Base-by-base conservation (phyloP, 192 early-diverging fungal genomes). In the Coemansia sp. region DNA sequence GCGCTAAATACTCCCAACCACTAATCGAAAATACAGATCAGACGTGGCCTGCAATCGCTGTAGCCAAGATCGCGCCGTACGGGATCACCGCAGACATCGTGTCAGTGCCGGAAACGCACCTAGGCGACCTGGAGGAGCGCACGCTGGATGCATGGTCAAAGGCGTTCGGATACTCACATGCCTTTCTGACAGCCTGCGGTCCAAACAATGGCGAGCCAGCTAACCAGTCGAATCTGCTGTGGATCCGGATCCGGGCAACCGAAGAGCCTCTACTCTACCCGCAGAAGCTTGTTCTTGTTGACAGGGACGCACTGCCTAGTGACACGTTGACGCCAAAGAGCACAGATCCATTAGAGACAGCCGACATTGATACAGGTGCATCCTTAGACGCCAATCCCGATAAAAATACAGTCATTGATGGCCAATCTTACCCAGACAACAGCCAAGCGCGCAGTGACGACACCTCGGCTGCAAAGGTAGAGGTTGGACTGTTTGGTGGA, bases 181-280 rank as follows among this genome's bases (percentile, higher is more conserved):
- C 16, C 8, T 61, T 69, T 31, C 56, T 69, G 20, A 32, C 34
- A 7, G 62, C 11, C 2, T 45, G 0, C 1, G 25, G 6, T 10
- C 4, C 28, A 20, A 5, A 18, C 22, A 30, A 18, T 25, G 16
- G 5, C 1, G n/a, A 33, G 10, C 8, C 16, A 36, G 33, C 30
- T 14, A 33, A 49, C 33, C 0, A 10, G 10, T 80, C 78, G 4
- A 56, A 36, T 3, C 50, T 81, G 14, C 63, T 72, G 14, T 81
- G 73, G 73, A 71, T 81, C 28, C 57, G 60, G n/a, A 36, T 81
- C 22, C 31, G 29, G 0, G 34, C 22, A 11, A 31, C 7, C 1
- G 61, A 63, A 5, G 64, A 81, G 28, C 78, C 78, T 2, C 69
- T 75, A 66, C 52, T 81, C n/a, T 81, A 81, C 40, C 78, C 78